Percentiles rank a stretch among this genome's conserved stretches.
Conservation (phyloP, 2,329 filamentous ascomycete species). For the Alternaria gaisen region DNA sequence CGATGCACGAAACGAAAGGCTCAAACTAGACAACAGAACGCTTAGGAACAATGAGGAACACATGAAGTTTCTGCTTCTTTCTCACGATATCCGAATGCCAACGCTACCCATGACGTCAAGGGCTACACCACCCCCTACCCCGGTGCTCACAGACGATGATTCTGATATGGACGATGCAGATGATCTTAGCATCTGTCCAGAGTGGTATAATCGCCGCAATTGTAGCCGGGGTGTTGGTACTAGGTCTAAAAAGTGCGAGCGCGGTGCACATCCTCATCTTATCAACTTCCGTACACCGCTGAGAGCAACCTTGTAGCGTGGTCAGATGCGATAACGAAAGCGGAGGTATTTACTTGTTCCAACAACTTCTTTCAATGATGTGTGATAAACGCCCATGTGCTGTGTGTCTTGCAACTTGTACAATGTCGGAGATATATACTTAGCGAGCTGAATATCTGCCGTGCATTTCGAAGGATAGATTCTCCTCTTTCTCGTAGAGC, state of each 20-base stretch:
- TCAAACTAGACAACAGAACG: neutral
- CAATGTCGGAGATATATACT: neutral
- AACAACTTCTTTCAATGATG: neutral
- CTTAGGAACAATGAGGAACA: neutral
- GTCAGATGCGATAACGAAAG: too few relatives aligned
- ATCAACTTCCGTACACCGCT: neutral
- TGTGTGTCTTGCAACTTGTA: neutral
- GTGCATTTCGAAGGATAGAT: neutral
- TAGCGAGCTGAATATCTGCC: neutral
- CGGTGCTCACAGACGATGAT: neutral
- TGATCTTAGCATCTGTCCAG: neutral
- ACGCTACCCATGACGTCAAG: neutral
- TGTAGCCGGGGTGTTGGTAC: neutral
- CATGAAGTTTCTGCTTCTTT: neutral
- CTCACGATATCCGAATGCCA: neutral
- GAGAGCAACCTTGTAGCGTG: neutral
- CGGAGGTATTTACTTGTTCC: neutral
- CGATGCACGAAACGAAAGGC: neutral
- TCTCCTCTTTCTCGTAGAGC: fast-evolving
- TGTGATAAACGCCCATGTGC: neutral
- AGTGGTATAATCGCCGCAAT: neutral
- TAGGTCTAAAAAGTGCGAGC: neutral
- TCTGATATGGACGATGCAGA: neutral
- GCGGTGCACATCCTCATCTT: neutral
- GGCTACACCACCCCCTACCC: neutral